Base-by-base conservation (phyloP, 225 moss, liverwort and hornwort species). In the Marchantia polymorpha region DNA sequence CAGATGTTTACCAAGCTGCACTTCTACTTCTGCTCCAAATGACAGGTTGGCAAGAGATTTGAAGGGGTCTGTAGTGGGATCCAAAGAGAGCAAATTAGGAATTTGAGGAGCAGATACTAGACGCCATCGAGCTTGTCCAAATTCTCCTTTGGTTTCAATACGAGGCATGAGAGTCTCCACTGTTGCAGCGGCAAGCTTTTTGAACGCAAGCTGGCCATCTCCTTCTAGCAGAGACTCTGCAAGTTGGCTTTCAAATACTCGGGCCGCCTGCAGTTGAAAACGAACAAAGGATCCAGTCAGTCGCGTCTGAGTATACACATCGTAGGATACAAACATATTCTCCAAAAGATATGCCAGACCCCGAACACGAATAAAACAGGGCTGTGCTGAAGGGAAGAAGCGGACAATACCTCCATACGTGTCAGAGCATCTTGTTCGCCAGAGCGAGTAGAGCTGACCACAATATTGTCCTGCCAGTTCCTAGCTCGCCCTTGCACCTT, bases 111-210 rank as follows among this genome's bases (percentile, higher is more conserved):
- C 95, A 58, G 99, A 95, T 60, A 99, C 95, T 64, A 99, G 90
- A 74, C 99, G 99, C 99, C 99, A 99, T 82, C 95, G 87, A 31
- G 99, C 99, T 85, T 99, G 99, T 69, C 99, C 99, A 78, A 99
- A 95, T 73, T 95, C 99, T 69, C 95, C 99, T 82, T 95, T 99
- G 26, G 94, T 95, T 84, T 95, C 95, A 83, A 99, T 99, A 70
- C 92, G 93, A 69, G 99, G 99, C 99, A 99, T 99, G 75, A 95
- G 89, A 47, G 95, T 99, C 84, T 99, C 99, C 73, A 93, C 99
- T 52, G 95, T 99, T 54, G 99, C 99, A 74, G 95, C 95, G 55
- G 99, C 99, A 73, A 99, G 89, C 82, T 91, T 99, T 78, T 99
- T 99, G 58, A 99, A 99, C 7, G 99, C 99, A 52, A 99, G 89